A percentile compares a stretch with the other conserved stretches of the same genome.
These are phyloP conservation scores for Linnemannia hyalina DNA, from an alignment of 192 early-diverging fungal species.

Conservation along the genomic window DNA sequence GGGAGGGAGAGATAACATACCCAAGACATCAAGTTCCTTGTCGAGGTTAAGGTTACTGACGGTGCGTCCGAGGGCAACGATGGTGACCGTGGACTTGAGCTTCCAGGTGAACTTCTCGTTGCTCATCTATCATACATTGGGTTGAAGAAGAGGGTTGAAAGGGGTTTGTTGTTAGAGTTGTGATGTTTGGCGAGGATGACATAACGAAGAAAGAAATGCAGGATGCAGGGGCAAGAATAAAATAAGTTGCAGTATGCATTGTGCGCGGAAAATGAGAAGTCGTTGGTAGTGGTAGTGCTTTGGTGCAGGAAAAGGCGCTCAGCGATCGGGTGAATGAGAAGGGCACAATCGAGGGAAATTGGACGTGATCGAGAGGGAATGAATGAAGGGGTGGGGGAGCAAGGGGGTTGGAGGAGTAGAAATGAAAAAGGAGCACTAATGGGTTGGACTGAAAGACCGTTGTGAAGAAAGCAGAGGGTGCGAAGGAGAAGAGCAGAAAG, in stretches of 20 bases:
- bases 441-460: not conserved
- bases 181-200: too few species aligned
- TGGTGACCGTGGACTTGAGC: constrained; percentile 46
- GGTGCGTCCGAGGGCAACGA: constrained; percentile 54
- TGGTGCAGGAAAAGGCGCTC: too few species aligned
- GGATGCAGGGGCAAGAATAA: too few species aligned
- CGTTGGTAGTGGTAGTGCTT: too few species aligned
- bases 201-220: too few species aligned
- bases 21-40: constrained; percentile 58
- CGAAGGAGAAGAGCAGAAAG: not conserved
- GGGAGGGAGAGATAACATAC: constrained; percentile 19
- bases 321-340: too few species aligned
- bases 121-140: constrained; percentile 27
- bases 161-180: not conserved
- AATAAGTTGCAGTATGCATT: too few species aligned
- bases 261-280: too few species aligned
- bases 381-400: not conserved
- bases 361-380: not conserved
- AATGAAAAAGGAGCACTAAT: not conserved
- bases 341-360: too few species aligned
- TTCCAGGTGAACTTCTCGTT: constrained; percentile 42
- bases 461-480: not conserved
- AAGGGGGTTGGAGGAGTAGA: not conserved
- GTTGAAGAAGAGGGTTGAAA: not conserved
- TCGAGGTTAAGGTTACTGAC: constrained; percentile 60